Conservation (phyloP, 75 land plant genomes). For the Cunninghamia lanceolata region DNA sequence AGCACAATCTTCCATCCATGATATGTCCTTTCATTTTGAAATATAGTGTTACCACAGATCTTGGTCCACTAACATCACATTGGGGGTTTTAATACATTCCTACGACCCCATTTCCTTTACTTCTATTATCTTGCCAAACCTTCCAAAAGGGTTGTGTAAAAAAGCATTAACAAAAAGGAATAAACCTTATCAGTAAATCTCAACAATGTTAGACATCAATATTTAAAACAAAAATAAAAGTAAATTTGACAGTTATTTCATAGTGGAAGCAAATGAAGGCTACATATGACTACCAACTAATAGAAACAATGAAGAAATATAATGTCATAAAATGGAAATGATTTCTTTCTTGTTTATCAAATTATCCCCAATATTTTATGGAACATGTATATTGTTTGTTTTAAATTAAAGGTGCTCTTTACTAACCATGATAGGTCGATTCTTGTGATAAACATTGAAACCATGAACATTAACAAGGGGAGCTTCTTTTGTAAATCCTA, state of each 20-base stretch:
- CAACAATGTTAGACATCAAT: not conserved
- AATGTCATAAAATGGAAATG: not conserved
- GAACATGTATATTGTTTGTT: too few species aligned
- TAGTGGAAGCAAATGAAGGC: not conserved
- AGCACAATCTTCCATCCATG: not conserved
- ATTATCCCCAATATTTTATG: too few species aligned
- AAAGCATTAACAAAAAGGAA: not conserved
- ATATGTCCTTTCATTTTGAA: not conserved
- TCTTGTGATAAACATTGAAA: too few species aligned
- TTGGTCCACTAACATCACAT: not conserved
- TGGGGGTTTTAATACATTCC: conserved; percentile 36
- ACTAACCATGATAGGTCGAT: too few species aligned
- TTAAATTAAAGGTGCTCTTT: too few species aligned
- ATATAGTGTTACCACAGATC: not conserved
- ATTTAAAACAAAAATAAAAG: not conserved
- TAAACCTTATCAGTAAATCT: not conserved
- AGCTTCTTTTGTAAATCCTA: too few species aligned
- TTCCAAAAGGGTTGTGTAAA: conserved; percentile 86
- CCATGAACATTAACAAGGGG: too few species aligned
- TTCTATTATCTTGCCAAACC: conserved; percentile 57
- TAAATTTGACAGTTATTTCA: not conserved
- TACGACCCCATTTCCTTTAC: conserved; percentile 73
- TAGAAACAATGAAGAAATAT: not conserved
- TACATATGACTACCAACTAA: not conserved
- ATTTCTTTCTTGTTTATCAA: too few species aligned